phyloP scores from a whole-genome alignment of 108 stramenopile species.

The Fragilaria radians region DNA sequence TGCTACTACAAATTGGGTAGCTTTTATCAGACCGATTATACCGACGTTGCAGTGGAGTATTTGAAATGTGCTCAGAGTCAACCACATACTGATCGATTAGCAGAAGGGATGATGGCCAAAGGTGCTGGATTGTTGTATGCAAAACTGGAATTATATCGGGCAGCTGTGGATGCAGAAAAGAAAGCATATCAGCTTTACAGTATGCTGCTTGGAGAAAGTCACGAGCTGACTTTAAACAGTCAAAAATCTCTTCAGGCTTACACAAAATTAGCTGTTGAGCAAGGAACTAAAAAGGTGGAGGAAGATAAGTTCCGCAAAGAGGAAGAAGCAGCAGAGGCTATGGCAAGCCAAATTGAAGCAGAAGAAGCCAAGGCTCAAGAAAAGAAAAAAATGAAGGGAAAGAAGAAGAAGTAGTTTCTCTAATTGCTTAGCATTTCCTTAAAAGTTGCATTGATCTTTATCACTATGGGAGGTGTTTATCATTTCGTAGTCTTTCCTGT shows the following conservation, averaged over 20 bases:
- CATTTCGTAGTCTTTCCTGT: too few species aligned
- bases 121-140: conserved; percentile 43
- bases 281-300: conserved; percentile 38
- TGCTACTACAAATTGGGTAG: conserved; percentile 80
- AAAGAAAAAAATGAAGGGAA: conserved; percentile 54
- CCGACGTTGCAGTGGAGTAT: conserved; percentile 41
- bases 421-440: too few species aligned
- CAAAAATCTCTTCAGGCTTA: conserved; percentile 36
- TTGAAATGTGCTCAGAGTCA: conserved; percentile 43
- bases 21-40: conserved; percentile 60
- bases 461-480: too few species aligned
- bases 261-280: conserved; percentile 53
- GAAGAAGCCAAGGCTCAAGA: conserved; percentile 46
- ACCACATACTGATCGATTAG: conserved; percentile 50
- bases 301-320: conserved; percentile 38
- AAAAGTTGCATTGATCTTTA: too few species aligned
- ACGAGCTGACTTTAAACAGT: conserved; percentile 57
- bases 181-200: conserved; percentile 47
- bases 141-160: conserved; percentile 48
- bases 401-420: conserved; percentile 55
- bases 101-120: conserved; percentile 60
- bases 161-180: conserved; percentile 58
- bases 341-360: conserved; percentile 60
- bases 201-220: conserved; percentile 50
- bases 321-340: conserved; percentile 58